Evolutionary conservation across 2,329 filamentous ascomycete genomes (phyloP).

Genomic region (Hymenoscyphus fraxineus): DNA sequence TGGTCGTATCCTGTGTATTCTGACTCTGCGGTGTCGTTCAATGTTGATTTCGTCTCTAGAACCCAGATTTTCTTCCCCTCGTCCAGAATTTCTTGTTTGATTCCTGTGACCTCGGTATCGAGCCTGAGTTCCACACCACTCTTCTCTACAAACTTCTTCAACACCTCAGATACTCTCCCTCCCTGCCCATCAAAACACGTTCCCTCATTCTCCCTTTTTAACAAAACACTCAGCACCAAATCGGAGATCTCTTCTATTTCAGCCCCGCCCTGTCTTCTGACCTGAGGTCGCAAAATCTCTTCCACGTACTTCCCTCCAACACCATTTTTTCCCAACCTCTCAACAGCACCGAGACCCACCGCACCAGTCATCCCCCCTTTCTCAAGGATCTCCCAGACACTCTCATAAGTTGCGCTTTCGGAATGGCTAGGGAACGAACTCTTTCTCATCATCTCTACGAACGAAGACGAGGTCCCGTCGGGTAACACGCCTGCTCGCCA

Average conservation of each 20-base stretch:
- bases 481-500: conserved; percentile 7
- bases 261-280: conserved; percentile 17
- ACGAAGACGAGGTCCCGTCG: conserved; percentile 25
- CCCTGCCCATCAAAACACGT: not conserved
- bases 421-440: not conserved
- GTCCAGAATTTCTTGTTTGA: conserved; percentile 1
- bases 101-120: conserved; percentile 12
- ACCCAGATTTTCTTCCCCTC: conserved; percentile 12
- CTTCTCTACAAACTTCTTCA: conserved; percentile 11
- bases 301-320: conserved; percentile 13
- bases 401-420: not conserved
- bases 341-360: not conserved
- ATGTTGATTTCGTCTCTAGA: not conserved
- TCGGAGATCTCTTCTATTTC: conserved; percentile 15
- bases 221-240: conserved; percentile 12
- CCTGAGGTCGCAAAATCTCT: conserved; percentile 16
- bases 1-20: conserved; percentile 15
- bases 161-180: conserved; percentile 6
- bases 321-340: conserved; percentile 11
- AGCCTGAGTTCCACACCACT: conserved; percentile 14
- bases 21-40: not conserved
- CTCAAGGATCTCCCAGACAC: conserved; percentile 2
- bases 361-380: conserved; percentile 1
- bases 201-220: conserved; percentile 14
- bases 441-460: not conserved